Base-by-base conservation (phyloP, 345 rosid genomes). In the Capsella bursapastoris region DNA sequence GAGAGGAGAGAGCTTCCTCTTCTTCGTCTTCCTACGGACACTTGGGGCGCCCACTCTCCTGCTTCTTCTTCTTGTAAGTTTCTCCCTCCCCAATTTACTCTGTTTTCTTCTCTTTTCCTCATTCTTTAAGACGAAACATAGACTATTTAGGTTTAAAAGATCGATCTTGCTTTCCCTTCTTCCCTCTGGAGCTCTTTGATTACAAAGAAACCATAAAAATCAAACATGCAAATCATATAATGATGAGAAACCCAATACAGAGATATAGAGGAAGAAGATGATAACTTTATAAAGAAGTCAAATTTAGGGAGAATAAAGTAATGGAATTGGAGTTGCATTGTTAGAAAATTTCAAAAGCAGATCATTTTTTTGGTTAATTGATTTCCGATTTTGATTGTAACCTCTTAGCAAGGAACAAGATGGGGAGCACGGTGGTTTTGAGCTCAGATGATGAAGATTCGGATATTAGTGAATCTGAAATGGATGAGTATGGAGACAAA, bases 401-500 rank as follows among this genome's bases (percentile, higher is more conserved):
- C 2, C 2, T 22, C 12, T 27, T 6, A 56, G 0, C 60, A 37
- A 56, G 14, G 75, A 47, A 63, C 38, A 56, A 77, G 72, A 77
- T 77, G 80, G 80, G 62, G 14, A 71, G 76, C 51, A 65, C 67
- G 4, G 71, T 77, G 72, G 22, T 94, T 25, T 71, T 77, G 49
- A 77, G 80, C 56, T 77, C 80, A 31, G 80, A 89, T 51, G 84
- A 73, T 9, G 97, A 92, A 41, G 76, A 77, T 40, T 77, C 72
- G 57, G 80, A 77, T 27, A 71, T 77, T 0, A 71, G 76, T 71
- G 80, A 77, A 10, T 71, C 76, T 43, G 80, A 92, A 78, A 77
- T 90, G 84, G 86, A 72, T 1, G 91, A 85, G 64, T 84, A 79
- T 27, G 80, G 76, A 72, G 89, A 82, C 35, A 73, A 84, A 78